phyloP scores from a whole-genome alignment of 202 grass and related monocot genomes.

The Alloteropsis angusta region DNA sequence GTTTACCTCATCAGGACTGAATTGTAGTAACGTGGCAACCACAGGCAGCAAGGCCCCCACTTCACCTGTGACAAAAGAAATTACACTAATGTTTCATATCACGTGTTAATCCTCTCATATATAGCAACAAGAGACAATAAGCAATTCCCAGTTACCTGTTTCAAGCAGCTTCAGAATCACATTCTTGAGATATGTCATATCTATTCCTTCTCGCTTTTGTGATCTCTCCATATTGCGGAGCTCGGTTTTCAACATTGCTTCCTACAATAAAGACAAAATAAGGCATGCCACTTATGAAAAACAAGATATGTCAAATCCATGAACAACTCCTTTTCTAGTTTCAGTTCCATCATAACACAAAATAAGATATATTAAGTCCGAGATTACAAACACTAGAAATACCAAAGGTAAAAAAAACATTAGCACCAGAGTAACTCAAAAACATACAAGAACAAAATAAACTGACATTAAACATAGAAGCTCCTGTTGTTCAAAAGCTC shows the following conservation, averaged over 20 bases:
- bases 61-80: conserved; percentile 58
- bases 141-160: conserved; percentile 51
- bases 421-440: neutral
- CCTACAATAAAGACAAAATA: conserved; percentile 36
- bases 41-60: conserved; percentile 84
- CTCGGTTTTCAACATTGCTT: conserved; percentile 80
- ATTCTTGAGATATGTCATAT: conserved; percentile 99
- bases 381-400: neutral
- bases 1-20: conserved; percentile 92
- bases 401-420: neutral
- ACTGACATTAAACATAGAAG: neutral
- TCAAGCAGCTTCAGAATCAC: conserved; percentile 96
- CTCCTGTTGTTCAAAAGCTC: neutral
- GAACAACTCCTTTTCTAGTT: neutral
- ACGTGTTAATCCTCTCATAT: neutral
- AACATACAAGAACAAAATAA: neutral
- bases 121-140: conserved; percentile 3
- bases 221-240: conserved; percentile 96
- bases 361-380: neutral
- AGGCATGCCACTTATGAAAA: neutral
- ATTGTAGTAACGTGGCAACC: conserved; percentile 86
- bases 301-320: neutral
- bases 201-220: conserved; percentile 94
- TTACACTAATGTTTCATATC: conserved; percentile 1
- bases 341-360: conserved; percentile 9